Conservation (phyloP, 2,329 filamentous ascomycete species). For the Trichothecium roseum region DNA sequence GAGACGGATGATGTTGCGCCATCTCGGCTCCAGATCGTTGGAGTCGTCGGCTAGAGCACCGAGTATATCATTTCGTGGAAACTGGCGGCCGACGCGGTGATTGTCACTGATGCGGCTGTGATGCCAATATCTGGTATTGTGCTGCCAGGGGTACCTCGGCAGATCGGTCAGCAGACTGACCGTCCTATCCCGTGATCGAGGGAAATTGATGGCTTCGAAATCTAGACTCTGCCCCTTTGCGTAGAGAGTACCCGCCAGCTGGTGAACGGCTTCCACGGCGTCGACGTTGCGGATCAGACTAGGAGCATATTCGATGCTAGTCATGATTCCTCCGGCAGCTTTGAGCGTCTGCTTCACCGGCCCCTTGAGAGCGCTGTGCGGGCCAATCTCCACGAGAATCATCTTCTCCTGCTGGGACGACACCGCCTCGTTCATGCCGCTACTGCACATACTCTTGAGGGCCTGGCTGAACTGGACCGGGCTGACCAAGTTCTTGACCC, state of each 20-base stretch:
- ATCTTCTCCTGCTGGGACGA: not conserved
- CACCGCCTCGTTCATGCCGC: no score
- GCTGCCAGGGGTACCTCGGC: conserved; percentile 23
- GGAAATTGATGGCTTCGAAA: conserved; percentile 28
- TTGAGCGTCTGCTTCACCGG: conserved; percentile 35
- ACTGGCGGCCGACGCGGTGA: no score
- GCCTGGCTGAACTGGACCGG: conserved; percentile 13
- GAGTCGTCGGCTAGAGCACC: conserved; percentile 23
- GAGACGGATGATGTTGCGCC: conserved; percentile 18
- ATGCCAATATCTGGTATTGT: conserved; percentile 20
- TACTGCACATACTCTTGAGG: conserved; percentile 3
- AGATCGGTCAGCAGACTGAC: conserved; percentile 23
- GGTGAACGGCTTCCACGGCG: conserved; percentile 1
- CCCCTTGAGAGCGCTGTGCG: conserved; percentile 35
- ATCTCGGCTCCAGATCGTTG: conserved; percentile 24
- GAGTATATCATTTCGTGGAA: not conserved
- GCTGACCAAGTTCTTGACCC: conserved; percentile 14
- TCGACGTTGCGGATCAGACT: conserved; percentile 7
- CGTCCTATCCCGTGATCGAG: conserved; percentile 1
- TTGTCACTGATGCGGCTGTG: no score
- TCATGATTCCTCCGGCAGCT: conserved; percentile 9
- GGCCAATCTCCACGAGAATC: conserved; percentile 29
- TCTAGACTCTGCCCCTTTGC: conserved; percentile 27
- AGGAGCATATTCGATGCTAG: conserved; percentile 6
- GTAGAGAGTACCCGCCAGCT: conserved; percentile 29